Conservation (phyloP, 441 rosid genomes). For the Croton laevigatus region DNA sequence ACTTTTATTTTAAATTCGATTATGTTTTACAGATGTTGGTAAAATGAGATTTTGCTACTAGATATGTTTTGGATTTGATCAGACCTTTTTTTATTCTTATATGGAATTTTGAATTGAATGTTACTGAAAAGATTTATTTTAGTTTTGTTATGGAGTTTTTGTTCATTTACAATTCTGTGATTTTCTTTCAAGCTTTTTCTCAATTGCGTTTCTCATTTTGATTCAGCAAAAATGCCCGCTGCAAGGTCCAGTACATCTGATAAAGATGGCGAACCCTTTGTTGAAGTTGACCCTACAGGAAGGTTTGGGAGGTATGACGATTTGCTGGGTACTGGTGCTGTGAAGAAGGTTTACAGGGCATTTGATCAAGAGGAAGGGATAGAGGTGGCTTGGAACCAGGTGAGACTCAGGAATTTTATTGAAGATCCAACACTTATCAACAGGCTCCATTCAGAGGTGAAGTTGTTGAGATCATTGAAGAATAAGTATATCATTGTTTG, state of each 20-base stretch:
- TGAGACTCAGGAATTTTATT: constrained; percentile 44
- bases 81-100: not conserved
- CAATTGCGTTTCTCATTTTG: not conserved
- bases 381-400: constrained; percentile 83
- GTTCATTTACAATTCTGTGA: not conserved
- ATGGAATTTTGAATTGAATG: not conserved
- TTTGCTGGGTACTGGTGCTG: constrained; percentile 61
- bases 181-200: not conserved
- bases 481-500: constrained; percentile 61
- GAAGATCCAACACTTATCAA: constrained; percentile 51
- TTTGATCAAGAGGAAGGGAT: constrained; percentile 73
- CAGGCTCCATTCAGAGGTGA: constrained; percentile 59
- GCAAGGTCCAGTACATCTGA: constrained; percentile 36
- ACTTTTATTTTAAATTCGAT: not conserved
- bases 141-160: not conserved
- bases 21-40: not conserved
- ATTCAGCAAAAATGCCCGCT: constrained; percentile 50
- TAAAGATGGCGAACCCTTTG: constrained; percentile 50
- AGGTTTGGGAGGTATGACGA: constrained; percentile 56
- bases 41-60: no score
- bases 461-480: constrained; percentile 55
- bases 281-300: constrained; percentile 59
- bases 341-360: constrained; percentile 68
- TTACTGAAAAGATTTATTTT: not conserved
- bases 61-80: no score